A percentile compares a stretch with the other conserved stretches of the same genome.
phyloP scores from a whole-genome alignment of 495 filamentous ascomycete genomes.

The Glarea lozoyensis region DNA sequence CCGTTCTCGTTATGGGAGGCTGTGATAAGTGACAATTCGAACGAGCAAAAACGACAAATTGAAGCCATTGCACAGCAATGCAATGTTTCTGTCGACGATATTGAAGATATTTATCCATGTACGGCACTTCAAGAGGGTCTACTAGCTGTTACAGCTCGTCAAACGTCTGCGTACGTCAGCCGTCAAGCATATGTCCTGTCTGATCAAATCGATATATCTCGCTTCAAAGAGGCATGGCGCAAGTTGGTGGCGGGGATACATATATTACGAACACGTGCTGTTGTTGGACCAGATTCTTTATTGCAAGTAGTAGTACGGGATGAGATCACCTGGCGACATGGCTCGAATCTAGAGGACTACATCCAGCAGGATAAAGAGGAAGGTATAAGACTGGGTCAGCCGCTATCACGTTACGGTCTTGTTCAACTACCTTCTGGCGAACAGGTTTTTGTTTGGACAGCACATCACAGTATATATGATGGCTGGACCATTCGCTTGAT shows the following conservation, averaged over 20 bases:
- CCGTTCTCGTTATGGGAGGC: background rate
- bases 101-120: slow-evolving; percentile 53
- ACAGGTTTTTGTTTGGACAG: background rate
- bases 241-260: background rate
- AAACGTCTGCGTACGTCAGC: slow-evolving; percentile 32
- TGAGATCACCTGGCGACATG: background rate
- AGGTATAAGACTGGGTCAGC: background rate
- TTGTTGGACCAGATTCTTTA: background rate
- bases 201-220: slow-evolving; percentile 27
- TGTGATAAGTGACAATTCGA: slow-evolving; percentile 7
- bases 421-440: background rate
- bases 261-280: background rate
- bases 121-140: slow-evolving; percentile 46
- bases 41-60: slow-evolving; percentile 19
- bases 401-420: background rate
- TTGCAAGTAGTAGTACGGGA: background rate
- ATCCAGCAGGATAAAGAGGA: background rate
- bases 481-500: slow-evolving; percentile 3
- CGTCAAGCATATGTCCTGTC: slow-evolving; percentile 36
- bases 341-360: background rate
- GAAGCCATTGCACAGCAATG: slow-evolving; percentile 40
- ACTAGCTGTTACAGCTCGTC: slow-evolving; percentile 32
- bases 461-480: slow-evolving; percentile 9
- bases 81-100: slow-evolving; percentile 26
- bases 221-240: slow-evolving; percentile 41